Conservation (phyloP, 1,284 basidiomycete species). For the Sphaerobolus stellatus region DNA sequence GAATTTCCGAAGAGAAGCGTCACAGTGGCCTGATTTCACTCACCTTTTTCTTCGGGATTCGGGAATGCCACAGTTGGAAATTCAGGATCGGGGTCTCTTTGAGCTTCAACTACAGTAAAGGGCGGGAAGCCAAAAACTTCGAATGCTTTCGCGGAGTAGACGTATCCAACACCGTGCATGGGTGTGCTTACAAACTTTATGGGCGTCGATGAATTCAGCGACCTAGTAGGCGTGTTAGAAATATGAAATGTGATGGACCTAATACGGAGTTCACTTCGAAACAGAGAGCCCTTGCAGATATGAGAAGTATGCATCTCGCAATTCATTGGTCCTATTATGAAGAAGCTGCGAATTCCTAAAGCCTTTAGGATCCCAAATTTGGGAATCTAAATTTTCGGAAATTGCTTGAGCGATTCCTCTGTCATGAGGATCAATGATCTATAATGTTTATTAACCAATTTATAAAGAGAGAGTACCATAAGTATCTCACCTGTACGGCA, state of each 20-base stretch:
- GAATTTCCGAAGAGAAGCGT: too few relatives aligned
- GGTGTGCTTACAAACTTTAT: constrained; percentile 77
- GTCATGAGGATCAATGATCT: constrained; percentile 85
- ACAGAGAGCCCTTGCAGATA: constrained; percentile 43
- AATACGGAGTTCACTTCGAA: constrained; percentile 37
- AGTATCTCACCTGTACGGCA: constrained; percentile 61
- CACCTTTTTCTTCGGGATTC: constrained; percentile 86
- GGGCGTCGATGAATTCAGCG: constrained; percentile 25
- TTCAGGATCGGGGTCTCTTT: constrained; percentile 72
- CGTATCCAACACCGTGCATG: constrained; percentile 82
- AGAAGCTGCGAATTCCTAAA: constrained; percentile 42
- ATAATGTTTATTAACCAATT: not conserved
- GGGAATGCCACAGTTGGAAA: constrained; percentile 83
- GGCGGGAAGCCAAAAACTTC: constrained; percentile 54
- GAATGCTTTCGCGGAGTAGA: constrained; percentile 59
- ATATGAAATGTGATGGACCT: not conserved
- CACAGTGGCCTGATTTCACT: too few relatives aligned
- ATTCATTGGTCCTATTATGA: constrained; percentile 57
- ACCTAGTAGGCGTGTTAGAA: constrained; percentile 24
- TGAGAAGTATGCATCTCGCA: constrained; percentile 60
- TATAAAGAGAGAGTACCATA: constrained; percentile 3
- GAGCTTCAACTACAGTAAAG: constrained; percentile 60
- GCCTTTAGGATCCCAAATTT: constrained; percentile 43
- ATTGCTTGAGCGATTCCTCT: constrained; percentile 69
- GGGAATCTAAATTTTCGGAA: constrained; percentile 56